These are phyloP conservation scores for Puccinia coronata DNA, from an alignment of 1,284 basidiomycete species.

Conservation along the genomic window DNA sequence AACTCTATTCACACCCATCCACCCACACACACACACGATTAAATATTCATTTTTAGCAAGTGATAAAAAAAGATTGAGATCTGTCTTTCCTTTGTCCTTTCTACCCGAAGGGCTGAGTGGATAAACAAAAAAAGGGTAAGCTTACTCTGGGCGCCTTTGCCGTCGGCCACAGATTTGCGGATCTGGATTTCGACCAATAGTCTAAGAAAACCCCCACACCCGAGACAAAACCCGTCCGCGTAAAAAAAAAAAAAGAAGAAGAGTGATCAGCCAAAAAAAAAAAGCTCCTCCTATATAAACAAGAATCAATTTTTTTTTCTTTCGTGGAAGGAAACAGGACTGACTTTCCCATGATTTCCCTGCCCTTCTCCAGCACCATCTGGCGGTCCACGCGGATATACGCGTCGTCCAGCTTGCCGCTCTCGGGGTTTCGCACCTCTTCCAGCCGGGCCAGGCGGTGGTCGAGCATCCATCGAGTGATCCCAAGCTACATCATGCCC, in stretches of 20 bases:
- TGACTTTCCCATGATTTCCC: conserved; percentile 67
- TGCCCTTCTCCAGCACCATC: conserved; percentile 68
- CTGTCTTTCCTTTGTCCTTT: too few relatives aligned
- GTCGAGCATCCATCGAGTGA: conserved; percentile 73
- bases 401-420: conserved; percentile 67
- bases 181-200: conserved; percentile 76
- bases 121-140: too few relatives aligned
- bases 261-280: not conserved
- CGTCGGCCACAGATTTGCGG: conserved; percentile 78
- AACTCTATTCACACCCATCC: conserved; percentile 65
- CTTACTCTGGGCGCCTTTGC: conserved; percentile 65
- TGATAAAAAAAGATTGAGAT: too few relatives aligned
- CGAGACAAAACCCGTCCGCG: too few relatives aligned
- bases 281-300: too few relatives aligned
- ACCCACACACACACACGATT: not conserved
- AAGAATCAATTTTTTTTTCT: not conserved
- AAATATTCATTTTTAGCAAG: not conserved
- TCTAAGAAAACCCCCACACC: too few relatives aligned
- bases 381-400: conserved; percentile 72
- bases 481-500: conserved; percentile 70
- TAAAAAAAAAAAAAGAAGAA: too few relatives aligned
- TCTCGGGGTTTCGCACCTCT: conserved; percentile 63
- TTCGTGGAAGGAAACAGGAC: not conserved
- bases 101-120: too few relatives aligned
- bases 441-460: conserved; percentile 72